Base-by-base conservation (phyloP, 1,139 yeast species). In the Debaryomycetaceae sp. region DNA sequence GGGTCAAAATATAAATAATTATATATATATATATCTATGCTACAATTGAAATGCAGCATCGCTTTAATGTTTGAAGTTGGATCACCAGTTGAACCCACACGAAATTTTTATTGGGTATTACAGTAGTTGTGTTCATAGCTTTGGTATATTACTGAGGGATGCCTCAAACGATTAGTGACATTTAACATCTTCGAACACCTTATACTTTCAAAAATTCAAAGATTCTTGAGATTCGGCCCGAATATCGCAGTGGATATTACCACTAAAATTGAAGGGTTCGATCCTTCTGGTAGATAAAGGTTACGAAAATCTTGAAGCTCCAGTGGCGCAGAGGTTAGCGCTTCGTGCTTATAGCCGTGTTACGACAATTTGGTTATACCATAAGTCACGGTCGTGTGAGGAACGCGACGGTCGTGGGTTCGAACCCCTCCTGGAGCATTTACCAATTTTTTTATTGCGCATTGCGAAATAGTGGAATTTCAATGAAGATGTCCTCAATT, bases 401-500 rank as follows among this genome's bases (percentile, higher is more conserved):
- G 75, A 70, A 72, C 77, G 78, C 78, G 77, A 72, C 75, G 76
- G 78, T 72, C 78, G 76, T 71, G 76, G 77, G 78, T 72, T 72
- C 78, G 69, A 72, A 68, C 77, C 77, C 76, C 76, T 70, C 76
- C 76, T 70, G 69, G 76, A 72, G 76, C 77, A 72, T 66, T 67
- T 68, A 69, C 62, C 58, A 48, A 66, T 68, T 67, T 62, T 66
- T 53, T 47, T 47, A 42, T 46, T 42, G 39, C n/a, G n/a, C n/a
- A n/a, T n/a, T n/a, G n/a, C 31, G 13, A 24, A n/a, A 13, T 5
- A 9, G 29, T 24, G 20, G 20, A 17, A 17, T 17, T 4, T 17
- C 4, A 17, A 17, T 17, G 20, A 17, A 17, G 20, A 17, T 17
- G 20, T 17, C 20, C 20, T 17, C 20, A 17, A 17, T 17, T 17